phyloP scores from a whole-genome alignment of 192 early-diverging fungal genomes.

The Linnemannia elongata region DNA sequence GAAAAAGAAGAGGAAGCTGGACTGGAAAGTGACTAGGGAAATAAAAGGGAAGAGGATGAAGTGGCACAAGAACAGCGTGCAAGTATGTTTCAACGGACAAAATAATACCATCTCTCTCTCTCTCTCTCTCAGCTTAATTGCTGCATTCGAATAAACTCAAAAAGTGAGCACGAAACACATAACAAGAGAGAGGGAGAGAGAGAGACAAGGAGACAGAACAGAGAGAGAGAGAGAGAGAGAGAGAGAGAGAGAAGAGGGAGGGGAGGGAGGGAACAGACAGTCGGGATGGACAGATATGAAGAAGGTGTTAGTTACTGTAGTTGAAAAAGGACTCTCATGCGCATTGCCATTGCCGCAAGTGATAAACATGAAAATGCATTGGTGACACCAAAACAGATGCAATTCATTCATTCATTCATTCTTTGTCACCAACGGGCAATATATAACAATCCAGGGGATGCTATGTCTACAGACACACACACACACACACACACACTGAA shows the following conservation, averaged over 20 bases:
- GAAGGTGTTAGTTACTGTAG: neutral
- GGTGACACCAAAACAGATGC: too few species aligned
- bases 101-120: neutral
- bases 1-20: neutral
- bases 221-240: neutral
- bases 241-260: neutral
- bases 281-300: neutral
- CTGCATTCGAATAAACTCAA: neutral
- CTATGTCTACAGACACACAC: neutral
- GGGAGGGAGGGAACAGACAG: neutral
- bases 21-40: neutral
- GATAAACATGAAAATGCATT: too few species aligned
- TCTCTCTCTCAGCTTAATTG: too few species aligned
- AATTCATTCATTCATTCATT: too few species aligned
- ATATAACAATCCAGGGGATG: too few species aligned
- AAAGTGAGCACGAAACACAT: conserved; percentile 3
- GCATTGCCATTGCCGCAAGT: neutral
- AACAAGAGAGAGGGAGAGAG: too few species aligned
- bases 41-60: neutral
- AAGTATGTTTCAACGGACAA: neutral
- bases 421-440: too few species aligned
- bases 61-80: neutral
- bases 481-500: neutral
- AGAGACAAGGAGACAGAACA: neutral
- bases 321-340: neutral